Conservation (phyloP, 768 basidiomycete genomes). For the Naganishia onofrii region DNA sequence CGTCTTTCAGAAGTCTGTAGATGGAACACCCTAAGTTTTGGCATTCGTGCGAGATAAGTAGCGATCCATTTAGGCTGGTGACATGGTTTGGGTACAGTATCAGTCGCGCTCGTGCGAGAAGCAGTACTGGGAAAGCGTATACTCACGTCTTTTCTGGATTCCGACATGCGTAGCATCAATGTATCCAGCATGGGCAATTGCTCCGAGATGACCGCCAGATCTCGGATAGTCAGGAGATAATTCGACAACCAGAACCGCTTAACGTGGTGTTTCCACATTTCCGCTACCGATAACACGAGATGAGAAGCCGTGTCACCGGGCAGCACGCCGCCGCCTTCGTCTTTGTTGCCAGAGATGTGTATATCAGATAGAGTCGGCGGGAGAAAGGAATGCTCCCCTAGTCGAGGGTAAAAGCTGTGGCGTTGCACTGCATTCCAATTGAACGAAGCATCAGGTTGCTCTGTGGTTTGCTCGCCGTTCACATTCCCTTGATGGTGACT, state of each 20-base stretch:
- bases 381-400: constrained; percentile 17
- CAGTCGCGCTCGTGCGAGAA: neutral
- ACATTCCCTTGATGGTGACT: neutral
- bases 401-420: constrained; percentile 2
- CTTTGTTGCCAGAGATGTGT: constrained; percentile 17
- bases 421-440: constrained; percentile 6
- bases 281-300: constrained; percentile 5
- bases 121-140: neutral
- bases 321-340: neutral
- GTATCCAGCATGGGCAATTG: constrained; percentile 6
- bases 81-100: neutral
- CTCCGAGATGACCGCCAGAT: constrained; percentile 20
- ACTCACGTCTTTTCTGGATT: constrained; percentile 19
- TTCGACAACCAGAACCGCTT: constrained; percentile 28
- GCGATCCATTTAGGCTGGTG: constrained; percentile 17
- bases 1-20: constrained; percentile 26
- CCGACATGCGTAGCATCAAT: constrained; percentile 27
- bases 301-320: constrained; percentile 11
- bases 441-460: neutral
- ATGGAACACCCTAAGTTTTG: constrained; percentile 25
- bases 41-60: constrained; percentile 8
- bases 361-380: constrained; percentile 2
- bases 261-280: neutral
- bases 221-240: constrained; percentile 13
- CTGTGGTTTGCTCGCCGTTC: neutral